These are phyloP conservation scores for Gossypium davidsonii DNA, from an alignment of 441 rosid genomes.

Conservation along the genomic window DNA sequence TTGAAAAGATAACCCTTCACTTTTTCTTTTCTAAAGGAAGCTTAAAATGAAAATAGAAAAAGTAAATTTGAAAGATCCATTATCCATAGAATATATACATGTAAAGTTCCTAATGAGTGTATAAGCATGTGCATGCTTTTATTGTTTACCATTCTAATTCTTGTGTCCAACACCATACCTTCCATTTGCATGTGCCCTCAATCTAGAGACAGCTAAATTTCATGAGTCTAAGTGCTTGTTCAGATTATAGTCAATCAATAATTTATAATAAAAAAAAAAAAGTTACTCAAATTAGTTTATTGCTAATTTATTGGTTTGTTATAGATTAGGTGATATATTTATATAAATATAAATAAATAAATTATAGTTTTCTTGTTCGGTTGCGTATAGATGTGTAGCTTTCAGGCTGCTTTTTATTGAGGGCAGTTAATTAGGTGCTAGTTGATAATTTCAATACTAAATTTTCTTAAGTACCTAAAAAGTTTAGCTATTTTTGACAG, in stretches of 20 bases:
- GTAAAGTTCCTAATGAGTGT: not conserved
- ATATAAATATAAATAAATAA: too few species aligned
- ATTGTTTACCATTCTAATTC: not conserved
- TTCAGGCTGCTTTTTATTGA: not conserved
- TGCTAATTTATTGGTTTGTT: not conserved
- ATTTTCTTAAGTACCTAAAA: too few species aligned
- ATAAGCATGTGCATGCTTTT: not conserved
- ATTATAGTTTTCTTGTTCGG: not conserved
- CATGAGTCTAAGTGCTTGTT: not conserved
- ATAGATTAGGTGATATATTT: not conserved
- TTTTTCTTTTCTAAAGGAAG: too few species aligned
- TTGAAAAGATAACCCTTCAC: too few species aligned
- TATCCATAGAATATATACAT: too few species aligned
- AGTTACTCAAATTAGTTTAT: not conserved
- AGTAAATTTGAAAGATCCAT: too few species aligned
- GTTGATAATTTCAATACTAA: not conserved
- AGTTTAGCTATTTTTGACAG: too few species aligned
- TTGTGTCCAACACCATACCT: not conserved
- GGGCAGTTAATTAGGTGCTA: not conserved
- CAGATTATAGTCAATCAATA: not conserved
- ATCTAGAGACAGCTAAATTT: not conserved
- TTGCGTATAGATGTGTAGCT: not conserved
- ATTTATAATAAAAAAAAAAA: not conserved
- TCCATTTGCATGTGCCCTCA: not conserved
- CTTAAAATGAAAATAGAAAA: too few species aligned